phyloP scores from a whole-genome alignment of 495 filamentous ascomycete genomes.

The Aspergillus ellipticus region DNA sequence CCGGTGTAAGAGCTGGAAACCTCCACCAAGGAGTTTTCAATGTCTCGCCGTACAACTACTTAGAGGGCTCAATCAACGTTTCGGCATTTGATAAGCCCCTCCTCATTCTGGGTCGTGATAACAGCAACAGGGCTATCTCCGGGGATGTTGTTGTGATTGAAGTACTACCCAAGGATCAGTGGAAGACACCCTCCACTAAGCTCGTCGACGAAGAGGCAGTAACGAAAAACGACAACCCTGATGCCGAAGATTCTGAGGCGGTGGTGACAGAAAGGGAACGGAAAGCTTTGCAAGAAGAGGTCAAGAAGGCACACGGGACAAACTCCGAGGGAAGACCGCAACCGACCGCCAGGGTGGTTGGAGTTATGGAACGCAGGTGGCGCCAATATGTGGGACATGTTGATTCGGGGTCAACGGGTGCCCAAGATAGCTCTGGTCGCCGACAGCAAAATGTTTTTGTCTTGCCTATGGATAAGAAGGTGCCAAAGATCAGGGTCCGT shows the following conservation, averaged over 20 bases:
- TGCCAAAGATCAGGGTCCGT: slow-evolving; percentile 90
- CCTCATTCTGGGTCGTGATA: slow-evolving; percentile 87
- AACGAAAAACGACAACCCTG: slow-evolving; percentile 89
- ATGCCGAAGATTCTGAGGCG: slow-evolving; percentile 69
- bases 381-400: slow-evolving; percentile 95
- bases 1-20: slow-evolving; percentile 77
- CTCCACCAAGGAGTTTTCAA: slow-evolving; percentile 94
- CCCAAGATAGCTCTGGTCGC: slow-evolving; percentile 64
- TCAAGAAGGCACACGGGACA: slow-evolving; percentile 78
- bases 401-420: slow-evolving; percentile 76
- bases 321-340: slow-evolving; percentile 74
- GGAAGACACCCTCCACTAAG: slow-evolving; percentile 92
- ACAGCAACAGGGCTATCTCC: slow-evolving; percentile 89
- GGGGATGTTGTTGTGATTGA: slow-evolving; percentile 92
- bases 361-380: slow-evolving; percentile 93
- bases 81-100: slow-evolving; percentile 85
- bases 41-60: slow-evolving; percentile 94
- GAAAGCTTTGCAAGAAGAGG: slow-evolving; percentile 82
- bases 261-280: slow-evolving; percentile 82
- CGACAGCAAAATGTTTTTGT: slow-evolving; percentile 91
- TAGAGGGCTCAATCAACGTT: slow-evolving; percentile 88
- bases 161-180: slow-evolving; percentile 86
- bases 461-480: slow-evolving; percentile 93
- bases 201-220: slow-evolving; percentile 92
- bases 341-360: slow-evolving; percentile 90